Conservation (phyloP, 2,329 filamentous ascomycete genomes). For the Ascochyta clinopodiicola region DNA sequence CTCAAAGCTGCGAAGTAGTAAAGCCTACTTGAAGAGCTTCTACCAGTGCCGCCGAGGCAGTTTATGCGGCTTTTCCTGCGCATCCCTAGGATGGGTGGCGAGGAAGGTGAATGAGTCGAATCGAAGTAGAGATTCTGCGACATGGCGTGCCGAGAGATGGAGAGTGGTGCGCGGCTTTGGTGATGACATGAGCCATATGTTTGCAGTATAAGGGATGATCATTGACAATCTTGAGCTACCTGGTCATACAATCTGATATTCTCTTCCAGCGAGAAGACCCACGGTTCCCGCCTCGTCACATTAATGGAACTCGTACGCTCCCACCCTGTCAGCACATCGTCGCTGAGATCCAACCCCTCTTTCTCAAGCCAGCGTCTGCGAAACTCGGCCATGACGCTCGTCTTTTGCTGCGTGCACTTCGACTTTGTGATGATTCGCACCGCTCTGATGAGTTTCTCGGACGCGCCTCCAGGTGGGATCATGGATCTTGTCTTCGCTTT, state of each 20-base stretch:
- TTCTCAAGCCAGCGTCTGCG: constrained; percentile 10
- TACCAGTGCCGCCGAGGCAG: no score
- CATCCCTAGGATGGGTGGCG: no score
- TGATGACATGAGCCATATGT: not conserved
- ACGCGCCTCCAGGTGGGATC: constrained; percentile 4
- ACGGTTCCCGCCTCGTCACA: not conserved
- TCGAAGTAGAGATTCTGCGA: no score
- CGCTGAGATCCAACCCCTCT: constrained; percentile 2
- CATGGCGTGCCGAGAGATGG: no score
- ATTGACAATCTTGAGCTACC: constrained; percentile 12
- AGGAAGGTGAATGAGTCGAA: no score
- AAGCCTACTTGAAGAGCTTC: no score
- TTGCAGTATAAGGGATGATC: not conserved
- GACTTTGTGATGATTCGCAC: constrained; percentile 13
- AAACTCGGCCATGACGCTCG: constrained; percentile 13
- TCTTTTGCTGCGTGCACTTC: constrained; percentile 14
- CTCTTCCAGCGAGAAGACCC: constrained; percentile 11
- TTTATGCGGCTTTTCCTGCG: no score
- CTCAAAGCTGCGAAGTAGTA: no score
- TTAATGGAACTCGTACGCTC: not conserved
- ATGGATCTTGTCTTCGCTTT: constrained; percentile 10
- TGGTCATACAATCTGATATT: constrained; percentile 9
- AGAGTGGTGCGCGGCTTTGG: not conserved
- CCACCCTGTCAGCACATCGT: constrained; percentile 11
- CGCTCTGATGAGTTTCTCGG: constrained; percentile 4